Percentiles rank a stretch among this genome's conserved stretches.
These are phyloP conservation scores for Candida buenavistaensis DNA, from an alignment of 1,139 yeast species.

Conservation along the genomic window DNA sequence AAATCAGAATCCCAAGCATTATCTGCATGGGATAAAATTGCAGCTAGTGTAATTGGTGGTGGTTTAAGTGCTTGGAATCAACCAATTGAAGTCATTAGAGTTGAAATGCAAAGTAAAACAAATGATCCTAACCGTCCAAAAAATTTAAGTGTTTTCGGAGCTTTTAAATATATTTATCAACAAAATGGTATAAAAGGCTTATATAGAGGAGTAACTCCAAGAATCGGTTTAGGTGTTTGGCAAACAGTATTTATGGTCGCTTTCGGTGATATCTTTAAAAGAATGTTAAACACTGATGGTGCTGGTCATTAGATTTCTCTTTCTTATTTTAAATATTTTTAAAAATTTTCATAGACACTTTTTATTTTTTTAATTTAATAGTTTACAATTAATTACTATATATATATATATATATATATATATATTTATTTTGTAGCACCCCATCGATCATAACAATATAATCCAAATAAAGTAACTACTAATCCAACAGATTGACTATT, in stretches of 20 bases:
- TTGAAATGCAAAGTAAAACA: slow-evolving; percentile 96
- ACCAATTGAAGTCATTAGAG: slow-evolving; percentile 96
- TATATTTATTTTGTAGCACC: slow-evolving; percentile 32
- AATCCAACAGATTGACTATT: slow-evolving; percentile 69
- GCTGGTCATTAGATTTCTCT: slow-evolving; percentile 32
- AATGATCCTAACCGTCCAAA: slow-evolving; percentile 93
- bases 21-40: slow-evolving; percentile 74
- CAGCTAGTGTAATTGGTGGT: slow-evolving; percentile 92
- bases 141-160: slow-evolving; percentile 76
- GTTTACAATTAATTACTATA: background rate
- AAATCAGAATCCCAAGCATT: slow-evolving; percentile 65
- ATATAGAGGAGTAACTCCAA: slow-evolving; percentile 95
- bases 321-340: background rate
- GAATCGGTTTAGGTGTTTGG: slow-evolving; percentile 96
- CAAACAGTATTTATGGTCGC: slow-evolving; percentile 99
- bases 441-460: slow-evolving; percentile 74
- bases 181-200: slow-evolving; percentile 87
- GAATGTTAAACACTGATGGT: slow-evolving; percentile 45
- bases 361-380: too few species aligned
- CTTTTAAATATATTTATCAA: slow-evolving; percentile 79
- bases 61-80: slow-evolving; percentile 98
- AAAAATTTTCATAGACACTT: too few species aligned
- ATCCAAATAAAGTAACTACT: slow-evolving; percentile 61
- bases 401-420: background rate
- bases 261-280: slow-evolving; percentile 81